Percentiles rank a stretch among this genome's conserved stretches.
phyloP scores from a whole-genome alignment of 179 eudicot genomes.

The Gypsophila paniculata region DNA sequence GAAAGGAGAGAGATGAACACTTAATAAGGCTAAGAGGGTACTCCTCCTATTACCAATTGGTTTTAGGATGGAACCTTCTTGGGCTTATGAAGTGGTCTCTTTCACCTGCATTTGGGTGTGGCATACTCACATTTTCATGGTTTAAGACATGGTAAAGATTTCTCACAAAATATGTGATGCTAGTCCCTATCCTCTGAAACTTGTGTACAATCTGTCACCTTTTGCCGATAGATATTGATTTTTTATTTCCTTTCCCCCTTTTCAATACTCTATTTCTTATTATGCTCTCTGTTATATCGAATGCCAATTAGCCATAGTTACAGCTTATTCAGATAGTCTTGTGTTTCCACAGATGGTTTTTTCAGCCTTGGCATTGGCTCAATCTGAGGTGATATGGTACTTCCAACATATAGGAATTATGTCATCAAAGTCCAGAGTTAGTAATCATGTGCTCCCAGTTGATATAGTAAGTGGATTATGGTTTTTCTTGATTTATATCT shows the following conservation, averaged over 20 bases:
- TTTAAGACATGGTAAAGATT: too few species aligned
- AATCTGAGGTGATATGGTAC: conserved; percentile 90
- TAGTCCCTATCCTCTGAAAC: neutral
- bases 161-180: too few species aligned
- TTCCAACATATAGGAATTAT: conserved; percentile 92
- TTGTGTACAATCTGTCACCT: neutral
- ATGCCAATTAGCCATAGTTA: neutral
- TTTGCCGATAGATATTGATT: neutral
- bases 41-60: too few species aligned
- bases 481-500: neutral
- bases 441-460: conserved; percentile 60
- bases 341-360: conserved; percentile 73
- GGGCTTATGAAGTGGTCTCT: too few species aligned
- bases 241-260: neutral
- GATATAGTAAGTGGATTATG: conserved; percentile 58
- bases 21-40: too few species aligned
- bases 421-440: conserved; percentile 69
- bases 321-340: conserved; percentile 13
- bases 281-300: neutral
- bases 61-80: too few species aligned
- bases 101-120: too few species aligned
- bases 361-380: conserved; percentile 96
- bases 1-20: too few species aligned
- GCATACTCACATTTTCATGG: too few species aligned
- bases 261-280: neutral